A percentile compares a stretch with the other conserved stretches of the same genome.
Evolutionary conservation across 768 basidiomycete genomes (phyloP).

Genomic region (Fomitopsis serialis): DNA sequence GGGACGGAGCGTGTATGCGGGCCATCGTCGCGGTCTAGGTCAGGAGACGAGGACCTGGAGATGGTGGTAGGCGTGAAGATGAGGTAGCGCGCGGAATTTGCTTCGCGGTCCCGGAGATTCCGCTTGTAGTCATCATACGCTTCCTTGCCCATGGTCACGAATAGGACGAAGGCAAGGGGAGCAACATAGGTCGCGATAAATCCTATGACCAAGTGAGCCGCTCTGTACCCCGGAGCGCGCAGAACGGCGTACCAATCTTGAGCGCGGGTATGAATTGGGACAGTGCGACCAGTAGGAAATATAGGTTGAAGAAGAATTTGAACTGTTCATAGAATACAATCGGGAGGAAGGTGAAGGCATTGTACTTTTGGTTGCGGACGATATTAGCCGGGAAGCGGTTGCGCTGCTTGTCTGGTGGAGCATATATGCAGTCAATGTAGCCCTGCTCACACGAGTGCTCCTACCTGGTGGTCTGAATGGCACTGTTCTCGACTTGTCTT

Average conservation of each 20-base stretch:
- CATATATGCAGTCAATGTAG: neutral
- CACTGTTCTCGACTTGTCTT: slow-evolving; percentile 73
- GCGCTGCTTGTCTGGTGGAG: slow-evolving; percentile 58
- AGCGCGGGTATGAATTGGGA: slow-evolving; percentile 95
- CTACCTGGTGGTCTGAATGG: slow-evolving; percentile 72
- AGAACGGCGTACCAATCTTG: slow-evolving; percentile 71
- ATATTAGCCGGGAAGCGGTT: slow-evolving; percentile 79
- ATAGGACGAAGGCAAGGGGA: slow-evolving; percentile 91
- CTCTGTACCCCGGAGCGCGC: neutral
- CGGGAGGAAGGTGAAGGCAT: slow-evolving; percentile 92
- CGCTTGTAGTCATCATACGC: slow-evolving; percentile 98
- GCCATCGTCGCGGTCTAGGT: slow-evolving; percentile 16
- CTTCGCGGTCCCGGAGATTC: slow-evolving; percentile 85
- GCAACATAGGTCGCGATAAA: slow-evolving; percentile 96
- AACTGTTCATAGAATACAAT: slow-evolving; percentile 98
- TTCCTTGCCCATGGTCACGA: slow-evolving; percentile 97
- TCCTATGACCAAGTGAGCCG: slow-evolving; percentile 40
- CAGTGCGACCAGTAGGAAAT: slow-evolving; percentile 94
- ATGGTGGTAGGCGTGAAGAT: slow-evolving; percentile 56
- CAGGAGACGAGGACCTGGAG: slow-evolving; percentile 18
- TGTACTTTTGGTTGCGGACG: slow-evolving; percentile 98
- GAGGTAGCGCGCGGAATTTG: slow-evolving; percentile 90
- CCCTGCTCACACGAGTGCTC: neutral
- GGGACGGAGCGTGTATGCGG: slow-evolving; percentile 66
- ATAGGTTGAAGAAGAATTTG: slow-evolving; percentile 99